phyloP scores from a whole-genome alignment of 179 eudicot genomes.

The Dionaea muscipula region DNA sequence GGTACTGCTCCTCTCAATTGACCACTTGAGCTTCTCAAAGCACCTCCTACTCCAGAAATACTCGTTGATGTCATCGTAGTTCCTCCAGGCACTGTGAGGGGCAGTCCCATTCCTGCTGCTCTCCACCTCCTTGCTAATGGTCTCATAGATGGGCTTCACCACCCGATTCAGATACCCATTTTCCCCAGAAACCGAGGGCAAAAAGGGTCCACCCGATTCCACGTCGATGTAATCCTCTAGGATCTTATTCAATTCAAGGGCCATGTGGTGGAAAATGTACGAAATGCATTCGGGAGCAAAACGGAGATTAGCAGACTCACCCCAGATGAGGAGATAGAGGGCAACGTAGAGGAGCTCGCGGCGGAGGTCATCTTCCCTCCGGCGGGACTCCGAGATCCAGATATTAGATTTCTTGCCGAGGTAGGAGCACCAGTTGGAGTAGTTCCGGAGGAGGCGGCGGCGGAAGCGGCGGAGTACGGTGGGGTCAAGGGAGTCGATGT shows the following conservation, averaged over 20 bases:
- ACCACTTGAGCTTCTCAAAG: constrained; percentile 73
- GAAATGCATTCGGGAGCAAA: constrained; percentile 68
- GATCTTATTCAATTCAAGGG: constrained; percentile 60
- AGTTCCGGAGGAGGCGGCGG: constrained; percentile 40
- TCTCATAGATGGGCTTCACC: constrained; percentile 71
- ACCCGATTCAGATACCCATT: constrained; percentile 41
- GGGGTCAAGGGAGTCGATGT: constrained; percentile 55
- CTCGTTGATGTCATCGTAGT: constrained; percentile 85
- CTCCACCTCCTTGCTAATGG: constrained; percentile 50
- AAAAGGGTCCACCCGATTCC: constrained; percentile 57
- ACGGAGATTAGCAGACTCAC: constrained; percentile 69
- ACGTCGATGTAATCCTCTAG: constrained; percentile 73
- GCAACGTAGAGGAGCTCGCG: constrained; percentile 58
- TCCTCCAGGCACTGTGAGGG: constrained; percentile 78
- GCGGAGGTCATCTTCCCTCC: constrained; percentile 27
- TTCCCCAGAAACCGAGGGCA: constrained; percentile 52
- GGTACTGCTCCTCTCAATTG: constrained; percentile 54
- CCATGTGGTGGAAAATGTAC: constrained; percentile 71
- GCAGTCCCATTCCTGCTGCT: constrained; percentile 68
- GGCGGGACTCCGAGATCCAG: constrained; percentile 50
- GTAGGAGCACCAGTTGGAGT: constrained; percentile 65
- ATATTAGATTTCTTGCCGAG: constrained; percentile 46
- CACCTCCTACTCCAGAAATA: constrained; percentile 93
- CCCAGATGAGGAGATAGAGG: constrained; percentile 66
- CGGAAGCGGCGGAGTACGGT: constrained; percentile 54